Percentiles rank a stretch among this genome's conserved stretches.
Evolutionary conservation across 1,284 basidiomycete genomes (phyloP).

Genomic region (Abortiporus biennis): DNA sequence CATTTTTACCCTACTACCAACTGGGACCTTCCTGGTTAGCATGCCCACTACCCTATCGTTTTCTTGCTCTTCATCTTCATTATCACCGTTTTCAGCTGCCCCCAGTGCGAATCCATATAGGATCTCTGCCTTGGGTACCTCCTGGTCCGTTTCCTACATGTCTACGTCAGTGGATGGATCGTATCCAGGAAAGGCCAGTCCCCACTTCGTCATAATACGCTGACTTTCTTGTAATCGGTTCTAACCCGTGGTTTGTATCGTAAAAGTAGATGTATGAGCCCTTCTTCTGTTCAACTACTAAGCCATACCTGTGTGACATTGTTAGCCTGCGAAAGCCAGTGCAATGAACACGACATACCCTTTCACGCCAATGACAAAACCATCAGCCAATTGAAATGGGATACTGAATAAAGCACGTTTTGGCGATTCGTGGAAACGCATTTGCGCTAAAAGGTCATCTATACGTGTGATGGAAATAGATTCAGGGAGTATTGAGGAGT

Average conservation of each 20-base stretch:
- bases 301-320: conserved; percentile 69
- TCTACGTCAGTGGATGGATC: conserved; percentile 1
- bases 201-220: conserved; percentile 78
- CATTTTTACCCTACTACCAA: conserved; percentile 43
- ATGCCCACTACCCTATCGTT: conserved; percentile 14
- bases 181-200: too few species aligned
- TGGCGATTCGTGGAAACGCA: conserved; percentile 80
- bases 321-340: too few species aligned
- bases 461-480: conserved; percentile 67
- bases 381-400: conserved; percentile 76
- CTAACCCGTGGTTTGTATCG: conserved; percentile 72
- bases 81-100: conserved; percentile 35
- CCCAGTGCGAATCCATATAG: conserved; percentile 60
- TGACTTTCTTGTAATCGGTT: conserved; percentile 65
- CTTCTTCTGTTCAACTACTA: conserved; percentile 83
- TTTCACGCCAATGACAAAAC: conserved; percentile 84
- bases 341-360: conserved; percentile 61
- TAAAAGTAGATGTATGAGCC: conserved; percentile 76
- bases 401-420: conserved; percentile 87
- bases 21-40: conserved; percentile 35
- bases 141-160: conserved; percentile 35
- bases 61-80: conserved; percentile 30
- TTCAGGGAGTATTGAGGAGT: conserved; percentile 49
- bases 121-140: conserved; percentile 51
- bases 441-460: conserved; percentile 76